Conservation (phyloP, 2,329 filamentous ascomycete species). For the Fusarium pseudonygamai region DNA sequence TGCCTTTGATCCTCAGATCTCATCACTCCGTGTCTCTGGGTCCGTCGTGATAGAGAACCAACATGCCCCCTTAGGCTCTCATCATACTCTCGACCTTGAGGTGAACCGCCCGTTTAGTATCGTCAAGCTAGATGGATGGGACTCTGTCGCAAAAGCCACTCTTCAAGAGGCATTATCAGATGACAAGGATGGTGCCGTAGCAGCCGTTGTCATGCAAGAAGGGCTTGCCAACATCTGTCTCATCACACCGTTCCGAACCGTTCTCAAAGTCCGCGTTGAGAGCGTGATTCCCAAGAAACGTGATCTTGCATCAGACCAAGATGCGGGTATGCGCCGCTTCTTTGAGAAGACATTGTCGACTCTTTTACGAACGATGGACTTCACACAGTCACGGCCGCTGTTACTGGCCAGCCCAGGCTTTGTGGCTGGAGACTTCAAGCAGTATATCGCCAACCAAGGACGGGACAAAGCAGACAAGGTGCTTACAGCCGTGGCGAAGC, state of each 20-base stretch:
- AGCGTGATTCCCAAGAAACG: conserved; percentile 74
- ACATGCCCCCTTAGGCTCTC: conserved; percentile 62
- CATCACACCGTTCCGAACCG: conserved; percentile 81
- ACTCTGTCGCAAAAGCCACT: conserved; percentile 83
- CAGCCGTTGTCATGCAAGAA: conserved; percentile 94
- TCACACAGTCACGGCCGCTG: conserved; percentile 74
- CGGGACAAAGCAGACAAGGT: conserved; percentile 71
- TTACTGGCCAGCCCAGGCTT: conserved; percentile 92
- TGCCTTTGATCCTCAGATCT: conserved; percentile 66
- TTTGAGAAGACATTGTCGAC: conserved; percentile 81
- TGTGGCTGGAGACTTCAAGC: conserved; percentile 81
- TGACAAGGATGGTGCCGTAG: conserved; percentile 81
- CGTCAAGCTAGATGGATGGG: conserved; percentile 87
- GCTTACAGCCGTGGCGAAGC: conserved; percentile 68
- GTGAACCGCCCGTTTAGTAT: conserved; percentile 87
- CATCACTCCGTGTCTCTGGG: conserved; percentile 66
- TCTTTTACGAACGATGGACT: conserved; percentile 80
- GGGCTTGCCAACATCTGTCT: conserved; percentile 84
- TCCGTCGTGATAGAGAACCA: conserved; percentile 63
- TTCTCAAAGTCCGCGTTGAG: conserved; percentile 72
- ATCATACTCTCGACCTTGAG: conserved; percentile 80
- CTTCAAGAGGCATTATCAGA: conserved; percentile 82
- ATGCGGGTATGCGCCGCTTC: conserved; percentile 77
- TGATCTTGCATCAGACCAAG: conserved; percentile 69
- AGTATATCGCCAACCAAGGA: conserved; percentile 73